These are phyloP conservation scores for Parasitella parasitica DNA, from an alignment of 371 early-diverging fungal genomes.

Conservation along the genomic window DNA sequence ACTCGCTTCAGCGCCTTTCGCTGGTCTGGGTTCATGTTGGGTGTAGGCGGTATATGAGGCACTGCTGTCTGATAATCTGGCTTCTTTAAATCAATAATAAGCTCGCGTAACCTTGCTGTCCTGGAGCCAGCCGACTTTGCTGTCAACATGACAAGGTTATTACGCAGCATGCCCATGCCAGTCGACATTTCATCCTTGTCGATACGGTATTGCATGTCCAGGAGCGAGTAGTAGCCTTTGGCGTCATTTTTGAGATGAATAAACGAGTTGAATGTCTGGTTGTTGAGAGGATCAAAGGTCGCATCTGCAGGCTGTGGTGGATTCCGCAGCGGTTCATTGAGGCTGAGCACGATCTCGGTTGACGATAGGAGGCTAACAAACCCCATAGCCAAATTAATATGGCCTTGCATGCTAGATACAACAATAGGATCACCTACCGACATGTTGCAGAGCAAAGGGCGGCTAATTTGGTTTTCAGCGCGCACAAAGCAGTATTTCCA, in stretches of 20 bases:
- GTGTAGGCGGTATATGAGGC: neutral
- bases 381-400: constrained; percentile 79
- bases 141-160: constrained; percentile 77
- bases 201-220: constrained; percentile 61
- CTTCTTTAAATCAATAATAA: constrained; percentile 80
- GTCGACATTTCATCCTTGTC: constrained; percentile 81
- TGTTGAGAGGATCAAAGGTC: constrained; percentile 45
- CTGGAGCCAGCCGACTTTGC: constrained; percentile 30
- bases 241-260: constrained; percentile 1
- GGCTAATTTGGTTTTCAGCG: neutral
- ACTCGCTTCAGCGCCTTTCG: constrained; percentile 58
- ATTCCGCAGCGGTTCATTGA: constrained; percentile 69
- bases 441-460: constrained; percentile 54
- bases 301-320: constrained; percentile 43
- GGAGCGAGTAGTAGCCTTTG: constrained; percentile 10
- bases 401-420: constrained; percentile 74
- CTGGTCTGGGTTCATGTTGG: constrained; percentile 69
- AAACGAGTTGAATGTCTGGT: constrained; percentile 41
- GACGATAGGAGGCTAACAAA: constrained; percentile 58
- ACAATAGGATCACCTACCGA: constrained; percentile 81
- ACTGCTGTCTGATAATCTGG: constrained; percentile 54
- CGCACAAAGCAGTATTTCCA: constrained; percentile 22
- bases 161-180: constrained; percentile 67
- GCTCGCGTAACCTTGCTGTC: constrained; percentile 46
- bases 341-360: constrained; percentile 50